These are phyloP conservation scores for Knoxia roxburghii DNA, from an alignment of 257 asterid species.

Conservation along the genomic window DNA sequence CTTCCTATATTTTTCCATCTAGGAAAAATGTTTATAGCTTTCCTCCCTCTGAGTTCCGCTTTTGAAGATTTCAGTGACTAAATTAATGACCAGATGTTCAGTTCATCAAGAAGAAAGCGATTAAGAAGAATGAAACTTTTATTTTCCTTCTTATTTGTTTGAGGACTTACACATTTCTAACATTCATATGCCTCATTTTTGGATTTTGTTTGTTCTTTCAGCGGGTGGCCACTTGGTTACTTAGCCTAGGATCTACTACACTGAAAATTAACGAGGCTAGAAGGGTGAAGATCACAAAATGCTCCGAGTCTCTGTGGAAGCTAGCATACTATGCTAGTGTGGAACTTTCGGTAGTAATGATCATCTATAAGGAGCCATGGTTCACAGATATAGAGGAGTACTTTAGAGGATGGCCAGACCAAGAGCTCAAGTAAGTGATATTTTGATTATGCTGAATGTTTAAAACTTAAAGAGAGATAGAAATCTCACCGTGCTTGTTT, in stretches of 20 bases:
- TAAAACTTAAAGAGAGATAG: background rate
- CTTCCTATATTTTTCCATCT: background rate
- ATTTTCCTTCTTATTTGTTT: background rate
- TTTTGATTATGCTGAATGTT: background rate
- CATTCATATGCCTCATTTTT: conserved; percentile 14
- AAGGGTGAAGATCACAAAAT: conserved; percentile 59
- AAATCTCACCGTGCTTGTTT: background rate
- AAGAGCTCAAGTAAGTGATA: conserved; percentile 40
- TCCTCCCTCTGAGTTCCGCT: background rate
- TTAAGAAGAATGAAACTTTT: too few relatives aligned
- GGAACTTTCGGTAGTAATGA: conserved; percentile 54
- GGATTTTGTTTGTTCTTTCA: conserved; percentile 31
- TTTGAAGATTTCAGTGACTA: background rate
- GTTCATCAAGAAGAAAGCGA: too few relatives aligned
- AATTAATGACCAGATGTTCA: too few relatives aligned
- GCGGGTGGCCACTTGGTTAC: conserved; percentile 67
- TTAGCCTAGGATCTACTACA: conserved; percentile 42
- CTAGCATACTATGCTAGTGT: conserved; percentile 63
- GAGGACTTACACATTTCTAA: background rate
- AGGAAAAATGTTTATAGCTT: background rate
- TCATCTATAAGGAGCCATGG: conserved; percentile 63
- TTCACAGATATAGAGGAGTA: conserved; percentile 47
- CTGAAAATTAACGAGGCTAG: conserved; percentile 45
- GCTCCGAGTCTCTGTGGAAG: conserved; percentile 98
- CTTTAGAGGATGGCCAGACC: conserved; percentile 91